Conservation (phyloP, 352 stramenopile genomes). For the Halophytophthora polymorphica region DNA sequence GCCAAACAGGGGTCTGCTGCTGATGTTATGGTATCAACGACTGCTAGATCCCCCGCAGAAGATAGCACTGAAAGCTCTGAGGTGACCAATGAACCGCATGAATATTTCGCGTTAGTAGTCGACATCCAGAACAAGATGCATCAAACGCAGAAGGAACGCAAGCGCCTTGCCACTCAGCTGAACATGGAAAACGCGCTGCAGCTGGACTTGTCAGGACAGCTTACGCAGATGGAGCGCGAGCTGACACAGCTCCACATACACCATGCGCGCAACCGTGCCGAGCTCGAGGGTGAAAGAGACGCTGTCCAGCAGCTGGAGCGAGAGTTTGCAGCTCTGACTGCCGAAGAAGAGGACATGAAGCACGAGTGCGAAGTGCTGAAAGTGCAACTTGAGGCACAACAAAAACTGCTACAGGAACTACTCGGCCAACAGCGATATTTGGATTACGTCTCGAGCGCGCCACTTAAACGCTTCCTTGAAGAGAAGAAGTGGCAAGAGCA, state of each 20-base stretch:
- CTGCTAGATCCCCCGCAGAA: too few relatives aligned
- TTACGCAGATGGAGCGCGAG: slow-evolving; percentile 38
- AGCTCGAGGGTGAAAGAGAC: slow-evolving; percentile 37
- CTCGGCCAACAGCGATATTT: slow-evolving; percentile 49
- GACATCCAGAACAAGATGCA: slow-evolving; percentile 18
- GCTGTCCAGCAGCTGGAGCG: slow-evolving; percentile 41
- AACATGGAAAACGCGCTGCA: slow-evolving; percentile 48
- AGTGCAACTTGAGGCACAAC: slow-evolving; percentile 39
- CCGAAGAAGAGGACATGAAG: slow-evolving; percentile 37
- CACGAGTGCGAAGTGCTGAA: slow-evolving; percentile 44
- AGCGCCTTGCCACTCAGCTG: slow-evolving; percentile 22
- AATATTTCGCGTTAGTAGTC: slow-evolving; percentile 23
- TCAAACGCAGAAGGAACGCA: slow-evolving; percentile 15
- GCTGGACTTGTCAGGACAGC: slow-evolving; percentile 26
- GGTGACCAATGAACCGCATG: not conserved
- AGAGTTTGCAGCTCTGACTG: slow-evolving; percentile 43
- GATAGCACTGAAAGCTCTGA: not conserved
- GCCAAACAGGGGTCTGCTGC: not conserved
- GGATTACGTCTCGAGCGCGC: slow-evolving; percentile 52
- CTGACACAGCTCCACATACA: slow-evolving; percentile 29
- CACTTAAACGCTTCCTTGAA: slow-evolving; percentile 58
- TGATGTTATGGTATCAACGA: too few relatives aligned
- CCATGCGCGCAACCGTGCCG: slow-evolving; percentile 31
- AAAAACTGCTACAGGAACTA: slow-evolving; percentile 35
- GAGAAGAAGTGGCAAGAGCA: slow-evolving; percentile 61